phyloP scores from a whole-genome alignment of 2,329 filamentous ascomycete species.

The Fusarium tanahbumbuense region DNA sequence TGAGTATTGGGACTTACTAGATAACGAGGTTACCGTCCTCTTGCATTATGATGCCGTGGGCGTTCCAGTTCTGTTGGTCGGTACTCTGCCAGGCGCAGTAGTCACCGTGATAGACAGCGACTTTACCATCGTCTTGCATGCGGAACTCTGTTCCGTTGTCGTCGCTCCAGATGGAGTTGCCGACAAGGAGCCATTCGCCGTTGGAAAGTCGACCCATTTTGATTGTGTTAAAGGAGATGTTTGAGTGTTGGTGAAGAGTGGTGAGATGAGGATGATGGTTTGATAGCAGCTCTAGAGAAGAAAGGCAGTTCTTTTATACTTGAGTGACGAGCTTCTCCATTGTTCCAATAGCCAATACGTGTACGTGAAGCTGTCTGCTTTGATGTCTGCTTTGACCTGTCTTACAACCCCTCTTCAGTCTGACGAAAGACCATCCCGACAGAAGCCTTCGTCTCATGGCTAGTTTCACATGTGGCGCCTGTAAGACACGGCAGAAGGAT shows the following conservation, averaged over 20 bases:
- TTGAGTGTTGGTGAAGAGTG: not conserved
- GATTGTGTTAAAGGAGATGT: not conserved
- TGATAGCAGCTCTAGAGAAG: not conserved
- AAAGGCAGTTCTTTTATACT: not conserved
- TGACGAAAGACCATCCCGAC: not conserved
- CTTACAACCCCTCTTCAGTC: not conserved
- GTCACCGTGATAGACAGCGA: conserved; percentile 7
- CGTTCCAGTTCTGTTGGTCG: not conserved
- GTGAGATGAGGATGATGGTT: not conserved
- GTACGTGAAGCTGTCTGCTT: not conserved
- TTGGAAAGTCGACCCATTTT: conserved; percentile 15
- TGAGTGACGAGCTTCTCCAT: not conserved
- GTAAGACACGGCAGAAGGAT: conserved; percentile 1
- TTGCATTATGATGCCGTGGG: conserved; percentile 10
- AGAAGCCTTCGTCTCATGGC: not conserved
- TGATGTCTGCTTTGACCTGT: not conserved
- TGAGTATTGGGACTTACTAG: not conserved
- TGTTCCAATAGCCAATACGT: not conserved
- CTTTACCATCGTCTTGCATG: conserved; percentile 22
- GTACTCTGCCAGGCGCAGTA: conserved; percentile 14
- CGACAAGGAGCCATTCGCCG: conserved; percentile 20
- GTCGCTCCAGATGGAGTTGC: conserved; percentile 16
- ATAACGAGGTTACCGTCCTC: conserved; percentile 14
- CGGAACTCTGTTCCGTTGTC: conserved; percentile 9
- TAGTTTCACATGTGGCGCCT: not conserved